Conservation (phyloP, 1,284 basidiomycete genomes). For the Heterobasidion occidentale region DNA sequence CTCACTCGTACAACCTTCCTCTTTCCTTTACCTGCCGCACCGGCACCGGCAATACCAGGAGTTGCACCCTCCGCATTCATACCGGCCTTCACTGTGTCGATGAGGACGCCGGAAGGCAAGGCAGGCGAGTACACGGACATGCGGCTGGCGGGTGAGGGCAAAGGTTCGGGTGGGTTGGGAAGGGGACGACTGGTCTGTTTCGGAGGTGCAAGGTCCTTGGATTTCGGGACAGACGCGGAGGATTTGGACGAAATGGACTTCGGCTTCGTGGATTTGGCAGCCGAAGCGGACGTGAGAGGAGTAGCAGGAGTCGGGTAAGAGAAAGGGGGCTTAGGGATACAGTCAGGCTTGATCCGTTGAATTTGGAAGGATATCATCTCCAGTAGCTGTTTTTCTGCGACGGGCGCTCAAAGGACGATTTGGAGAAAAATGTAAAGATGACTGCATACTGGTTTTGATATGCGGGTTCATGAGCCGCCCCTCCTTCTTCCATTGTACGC, state of each 20-base stretch:
- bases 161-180: slow-evolving; percentile 46
- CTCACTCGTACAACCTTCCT: slow-evolving; percentile 75
- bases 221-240: slow-evolving; percentile 16
- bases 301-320: slow-evolving; percentile 12
- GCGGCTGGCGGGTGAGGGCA: slow-evolving; percentile 43
- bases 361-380: slow-evolving; percentile 72
- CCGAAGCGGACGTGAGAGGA: neutral
- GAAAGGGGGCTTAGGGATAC: slow-evolving; percentile 64
- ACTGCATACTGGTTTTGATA: slow-evolving; percentile 72
- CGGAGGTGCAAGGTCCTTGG: slow-evolving; percentile 18
- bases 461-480: slow-evolving; percentile 62
- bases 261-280: slow-evolving; percentile 18
- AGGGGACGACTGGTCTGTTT: slow-evolving; percentile 35
- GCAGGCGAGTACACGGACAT: slow-evolving; percentile 65
- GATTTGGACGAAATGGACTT: slow-evolving; percentile 15
- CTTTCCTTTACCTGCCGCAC: slow-evolving; percentile 57
- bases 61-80: slow-evolving; percentile 55
- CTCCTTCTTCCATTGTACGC: slow-evolving; percentile 86
- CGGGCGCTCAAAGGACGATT: neutral
- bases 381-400: slow-evolving; percentile 76
- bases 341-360: slow-evolving; percentile 65
- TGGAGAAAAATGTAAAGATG: slow-evolving; percentile 1
- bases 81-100: slow-evolving; percentile 74
- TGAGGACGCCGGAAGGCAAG: slow-evolving; percentile 60
- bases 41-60: slow-evolving; percentile 24